Conservation (phyloP, 805 yeast species). For the Zygotorulaspora chibaensis region DNA sequence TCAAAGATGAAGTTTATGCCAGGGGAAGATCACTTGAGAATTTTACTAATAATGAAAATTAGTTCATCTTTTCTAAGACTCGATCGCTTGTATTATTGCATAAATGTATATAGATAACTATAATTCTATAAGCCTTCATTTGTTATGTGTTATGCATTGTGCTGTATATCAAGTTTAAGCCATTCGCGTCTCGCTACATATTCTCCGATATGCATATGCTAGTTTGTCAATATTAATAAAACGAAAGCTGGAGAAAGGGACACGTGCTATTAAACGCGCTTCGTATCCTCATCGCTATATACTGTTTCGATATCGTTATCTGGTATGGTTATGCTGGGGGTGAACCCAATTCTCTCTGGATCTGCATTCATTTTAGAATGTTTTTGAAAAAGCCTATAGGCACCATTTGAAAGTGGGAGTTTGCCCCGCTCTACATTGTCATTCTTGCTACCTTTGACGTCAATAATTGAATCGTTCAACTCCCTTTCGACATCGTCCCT, state of each 20-base stretch:
- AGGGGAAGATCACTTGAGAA: conserved; percentile 54
- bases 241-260: not conserved
- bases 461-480: conserved; percentile 7
- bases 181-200: not conserved
- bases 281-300: not conserved
- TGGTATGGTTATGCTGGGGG: not conserved
- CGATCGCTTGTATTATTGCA: conserved; percentile 1
- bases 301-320: not conserved
- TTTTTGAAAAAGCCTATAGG: not conserved
- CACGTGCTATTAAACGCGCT: not conserved
- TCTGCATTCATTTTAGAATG: not conserved
- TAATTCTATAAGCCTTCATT: not conserved
- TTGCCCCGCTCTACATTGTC: not conserved
- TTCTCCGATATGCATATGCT: not conserved
- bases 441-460: conserved; percentile 1
- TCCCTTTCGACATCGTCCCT: conserved; percentile 7
- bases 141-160: not conserved
- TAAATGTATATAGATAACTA: conserved; percentile 2
- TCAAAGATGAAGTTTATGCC: conserved; percentile 55
- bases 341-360: not conserved
- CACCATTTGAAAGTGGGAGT: not conserved
- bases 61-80: not conserved
- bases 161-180: not conserved
- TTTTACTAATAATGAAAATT: conserved; percentile 11
- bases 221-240: not conserved